These are phyloP conservation scores for Senna siamea DNA, from an alignment of 306 rosid species.

Conservation along the genomic window DNA sequence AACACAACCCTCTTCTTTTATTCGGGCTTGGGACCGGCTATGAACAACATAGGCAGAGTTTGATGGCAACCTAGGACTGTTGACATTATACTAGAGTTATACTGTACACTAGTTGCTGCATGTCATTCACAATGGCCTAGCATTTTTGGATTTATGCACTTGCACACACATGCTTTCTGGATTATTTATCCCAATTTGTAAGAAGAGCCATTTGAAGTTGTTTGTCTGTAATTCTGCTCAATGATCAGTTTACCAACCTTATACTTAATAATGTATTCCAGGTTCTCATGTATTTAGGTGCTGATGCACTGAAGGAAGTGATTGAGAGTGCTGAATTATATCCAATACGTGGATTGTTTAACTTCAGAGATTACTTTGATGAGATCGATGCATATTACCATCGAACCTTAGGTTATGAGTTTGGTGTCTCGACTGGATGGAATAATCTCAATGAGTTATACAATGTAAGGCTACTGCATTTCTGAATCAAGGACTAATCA, in stretches of 20 bases:
- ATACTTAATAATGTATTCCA: conserved; percentile 38
- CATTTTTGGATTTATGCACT: neutral
- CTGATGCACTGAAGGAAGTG: conserved; percentile 67
- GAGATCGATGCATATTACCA: conserved; percentile 92
- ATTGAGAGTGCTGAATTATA: conserved; percentile 84
- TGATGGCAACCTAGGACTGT: conserved; percentile 11
- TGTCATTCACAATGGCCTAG: conserved; percentile 3
- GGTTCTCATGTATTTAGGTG: conserved; percentile 96
- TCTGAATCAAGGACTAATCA: neutral
- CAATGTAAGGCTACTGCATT: conserved; percentile 64
- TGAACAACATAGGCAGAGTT: too few species aligned
- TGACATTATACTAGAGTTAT: conserved; percentile 12
- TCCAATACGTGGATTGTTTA: conserved; percentile 95
- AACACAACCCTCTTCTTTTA: too few species aligned
- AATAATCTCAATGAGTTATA: conserved; percentile 67
- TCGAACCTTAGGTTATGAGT: conserved; percentile 67
- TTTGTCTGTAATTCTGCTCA: conserved; percentile 33
- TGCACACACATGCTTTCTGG: neutral
- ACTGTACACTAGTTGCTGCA: conserved; percentile 14
- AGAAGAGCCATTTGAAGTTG: conserved; percentile 27
- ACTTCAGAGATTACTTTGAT: conserved; percentile 73
- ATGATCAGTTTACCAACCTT: conserved; percentile 38
- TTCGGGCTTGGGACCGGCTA: too few species aligned
- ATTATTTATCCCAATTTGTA: conserved; percentile 12
- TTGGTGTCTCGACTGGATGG: conserved; percentile 92